A percentile compares a stretch with the other conserved stretches of the same genome.
These are phyloP conservation scores for Massarina eburnea DNA, from an alignment of 2,329 filamentous ascomycete genomes.

Conservation along the genomic window DNA sequence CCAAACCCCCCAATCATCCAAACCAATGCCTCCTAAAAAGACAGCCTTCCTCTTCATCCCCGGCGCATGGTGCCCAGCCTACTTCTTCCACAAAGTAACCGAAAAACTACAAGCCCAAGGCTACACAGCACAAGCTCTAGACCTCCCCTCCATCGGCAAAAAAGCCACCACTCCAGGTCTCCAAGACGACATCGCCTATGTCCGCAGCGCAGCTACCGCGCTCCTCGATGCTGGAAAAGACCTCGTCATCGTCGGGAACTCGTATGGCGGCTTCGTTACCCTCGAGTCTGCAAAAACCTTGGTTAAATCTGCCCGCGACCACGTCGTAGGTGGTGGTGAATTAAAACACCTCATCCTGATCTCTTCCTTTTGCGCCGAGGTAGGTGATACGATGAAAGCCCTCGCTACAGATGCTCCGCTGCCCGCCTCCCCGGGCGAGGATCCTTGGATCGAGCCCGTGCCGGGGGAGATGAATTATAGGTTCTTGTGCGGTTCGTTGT, in stretches of 20 bases:
- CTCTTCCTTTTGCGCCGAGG: neutral
- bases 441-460: conserved; percentile 1
- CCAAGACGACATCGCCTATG: conserved; percentile 23
- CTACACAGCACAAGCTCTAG: conserved; percentile 8
- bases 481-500: conserved; percentile 3
- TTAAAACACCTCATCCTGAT: conserved; percentile 4
- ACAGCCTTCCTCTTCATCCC: conserved; percentile 16
- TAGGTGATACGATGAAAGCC: conserved; percentile 3
- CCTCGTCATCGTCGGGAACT: conserved; percentile 37
- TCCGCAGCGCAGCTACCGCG: conserved; percentile 16
- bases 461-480: neutral
- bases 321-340: conserved; percentile 13
- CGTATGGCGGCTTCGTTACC: conserved; percentile 34
- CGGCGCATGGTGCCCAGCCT: conserved; percentile 10
- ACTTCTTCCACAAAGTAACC: conserved; percentile 11
- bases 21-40: conserved; percentile 3
- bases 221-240: conserved; percentile 29
- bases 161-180: neutral
- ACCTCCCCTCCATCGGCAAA: conserved; percentile 9
- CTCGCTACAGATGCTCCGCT: neutral
- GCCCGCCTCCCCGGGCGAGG: neutral
- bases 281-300: conserved; percentile 28
- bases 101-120: conserved; percentile 6
- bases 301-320: conserved; percentile 16
- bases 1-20: neutral